phyloP scores from a whole-genome alignment of 1,284 basidiomycete genomes.

The Sanghuangporus baumii region DNA sequence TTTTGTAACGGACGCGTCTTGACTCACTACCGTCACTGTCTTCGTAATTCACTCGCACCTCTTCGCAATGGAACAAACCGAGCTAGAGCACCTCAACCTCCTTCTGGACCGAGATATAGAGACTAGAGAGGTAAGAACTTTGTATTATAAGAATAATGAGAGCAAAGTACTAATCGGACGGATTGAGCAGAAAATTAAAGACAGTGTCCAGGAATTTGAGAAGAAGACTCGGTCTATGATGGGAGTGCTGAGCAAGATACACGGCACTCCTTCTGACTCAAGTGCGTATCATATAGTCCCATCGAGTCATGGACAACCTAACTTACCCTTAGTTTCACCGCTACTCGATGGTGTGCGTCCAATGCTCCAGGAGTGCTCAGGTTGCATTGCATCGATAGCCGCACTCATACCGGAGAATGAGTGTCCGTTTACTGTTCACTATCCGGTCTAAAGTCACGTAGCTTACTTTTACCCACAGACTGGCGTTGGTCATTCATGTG shows the following conservation, averaged over 20 bases:
- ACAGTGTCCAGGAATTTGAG: constrained; percentile 65
- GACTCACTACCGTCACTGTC: constrained; percentile 2
- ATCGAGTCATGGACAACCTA: not conserved
- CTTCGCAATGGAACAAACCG: constrained; percentile 48
- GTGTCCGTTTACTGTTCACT: constrained; percentile 24
- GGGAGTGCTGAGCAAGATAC: constrained; percentile 67
- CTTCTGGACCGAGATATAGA: constrained; percentile 49
- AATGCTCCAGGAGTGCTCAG: constrained; percentile 47
- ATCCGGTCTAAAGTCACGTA: not conserved
- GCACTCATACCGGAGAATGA: constrained; percentile 60
- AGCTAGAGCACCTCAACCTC: constrained; percentile 47
- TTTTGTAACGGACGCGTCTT: not conserved
- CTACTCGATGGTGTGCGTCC: constrained; percentile 54
- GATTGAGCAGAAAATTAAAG: constrained; percentile 63
- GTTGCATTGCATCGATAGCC: constrained; percentile 46
- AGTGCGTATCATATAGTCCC: constrained; percentile 37
- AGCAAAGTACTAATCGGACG: not conserved
- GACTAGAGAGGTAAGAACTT: constrained; percentile 41
- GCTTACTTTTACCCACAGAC: constrained; percentile 24
- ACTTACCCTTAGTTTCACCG: constrained; percentile 43
- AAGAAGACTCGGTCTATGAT: constrained; percentile 63
- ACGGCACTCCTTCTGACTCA: constrained; percentile 59
- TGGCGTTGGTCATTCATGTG: constrained; percentile 83
- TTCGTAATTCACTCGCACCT: not conserved
- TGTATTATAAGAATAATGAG: not conserved